Conservation (phyloP, 1,284 basidiomycete genomes). For the Papiliotrema laurentii region DNA sequence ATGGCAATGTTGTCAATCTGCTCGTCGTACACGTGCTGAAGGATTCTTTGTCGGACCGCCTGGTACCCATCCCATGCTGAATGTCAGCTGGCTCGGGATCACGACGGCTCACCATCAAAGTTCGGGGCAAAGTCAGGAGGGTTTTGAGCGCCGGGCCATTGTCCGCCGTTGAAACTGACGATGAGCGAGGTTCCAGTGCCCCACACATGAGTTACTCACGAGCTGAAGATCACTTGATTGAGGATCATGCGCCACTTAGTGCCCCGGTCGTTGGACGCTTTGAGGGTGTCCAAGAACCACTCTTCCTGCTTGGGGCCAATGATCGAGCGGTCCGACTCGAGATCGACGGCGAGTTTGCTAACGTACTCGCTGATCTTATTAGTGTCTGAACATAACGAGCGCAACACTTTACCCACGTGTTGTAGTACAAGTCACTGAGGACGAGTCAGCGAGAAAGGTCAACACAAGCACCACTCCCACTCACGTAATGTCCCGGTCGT, state of each 20-base stretch:
- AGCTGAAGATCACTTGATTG: slow-evolving; percentile 44
- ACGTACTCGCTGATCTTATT: neutral
- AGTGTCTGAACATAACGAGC: too few relatives aligned
- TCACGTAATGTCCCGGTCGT: slow-evolving; percentile 59
- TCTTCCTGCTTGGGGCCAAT: slow-evolving; percentile 36
- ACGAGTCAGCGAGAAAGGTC: too few relatives aligned
- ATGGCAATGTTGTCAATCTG: slow-evolving; percentile 59
- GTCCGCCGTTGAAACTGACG: neutral
- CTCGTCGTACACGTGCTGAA: slow-evolving; percentile 55
- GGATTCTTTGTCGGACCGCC: slow-evolving; percentile 57
- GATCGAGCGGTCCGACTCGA: slow-evolving; percentile 28
- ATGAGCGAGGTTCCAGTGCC: neutral
- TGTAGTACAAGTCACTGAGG: neutral
- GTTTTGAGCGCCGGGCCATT: neutral
- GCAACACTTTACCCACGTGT: neutral
- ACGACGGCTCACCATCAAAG: neutral
- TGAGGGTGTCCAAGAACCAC: slow-evolving; percentile 57
- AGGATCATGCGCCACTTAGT: slow-evolving; percentile 58
- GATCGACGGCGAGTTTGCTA: slow-evolving; percentile 13
- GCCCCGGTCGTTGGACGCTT: slow-evolving; percentile 51
- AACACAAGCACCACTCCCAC: neutral
- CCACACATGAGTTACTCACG: slow-evolving; percentile 44
- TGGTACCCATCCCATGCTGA: slow-evolving; percentile 62
- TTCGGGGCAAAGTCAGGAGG: neutral
- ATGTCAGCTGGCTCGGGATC: neutral